Percentiles rank a stretch among this genome's conserved stretches.
phyloP scores from a whole-genome alignment of 805 yeast species.

The Yamadazyma sp. region DNA sequence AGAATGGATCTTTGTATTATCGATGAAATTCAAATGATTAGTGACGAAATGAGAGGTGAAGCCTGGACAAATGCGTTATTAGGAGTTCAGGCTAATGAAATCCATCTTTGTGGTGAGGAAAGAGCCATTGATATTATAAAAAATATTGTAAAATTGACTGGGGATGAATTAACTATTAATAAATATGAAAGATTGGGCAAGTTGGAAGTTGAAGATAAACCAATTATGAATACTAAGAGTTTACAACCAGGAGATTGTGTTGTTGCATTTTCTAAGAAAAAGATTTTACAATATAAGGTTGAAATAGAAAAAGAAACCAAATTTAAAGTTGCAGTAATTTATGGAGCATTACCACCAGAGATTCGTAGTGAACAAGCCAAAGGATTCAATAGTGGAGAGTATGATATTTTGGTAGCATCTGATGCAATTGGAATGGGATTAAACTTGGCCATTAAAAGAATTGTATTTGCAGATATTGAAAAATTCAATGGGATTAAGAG shows the following conservation, averaged over 20 bases:
- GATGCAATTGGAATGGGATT: slow-evolving; percentile 99
- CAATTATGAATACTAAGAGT: slow-evolving; percentile 30
- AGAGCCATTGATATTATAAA: slow-evolving; percentile 70
- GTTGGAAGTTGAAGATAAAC: slow-evolving; percentile 48
- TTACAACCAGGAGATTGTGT: slow-evolving; percentile 80
- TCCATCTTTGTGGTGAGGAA: slow-evolving; percentile 93
- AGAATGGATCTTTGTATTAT: slow-evolving; percentile 83
- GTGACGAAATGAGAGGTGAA: slow-evolving; percentile 75
- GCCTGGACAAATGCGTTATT: slow-evolving; percentile 93
- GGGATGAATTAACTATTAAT: slow-evolving; percentile 74
- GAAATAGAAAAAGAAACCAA: slow-evolving; percentile 62
- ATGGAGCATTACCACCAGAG: slow-evolving; percentile 96
- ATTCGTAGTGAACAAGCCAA: slow-evolving; percentile 82
- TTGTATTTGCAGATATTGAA: slow-evolving; percentile 63
- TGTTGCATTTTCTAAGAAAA: slow-evolving; percentile 77
- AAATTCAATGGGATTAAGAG: slow-evolving; percentile 69
- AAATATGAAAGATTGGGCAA: slow-evolving; percentile 74
- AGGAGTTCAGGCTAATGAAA: slow-evolving; percentile 80
- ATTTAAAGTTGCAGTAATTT: slow-evolving; percentile 79
- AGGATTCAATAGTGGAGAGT: slow-evolving; percentile 73
- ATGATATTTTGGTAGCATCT: slow-evolving; percentile 85
- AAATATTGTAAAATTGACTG: slow-evolving; percentile 61
- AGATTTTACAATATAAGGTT: slow-evolving; percentile 66
- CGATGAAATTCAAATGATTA: slow-evolving; percentile 96
- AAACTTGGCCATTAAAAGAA: slow-evolving; percentile 76